Evolutionary conservation across 2,329 filamentous ascomycete genomes (phyloP).

Genomic region (Drechslerella stenobrocha): DNA sequence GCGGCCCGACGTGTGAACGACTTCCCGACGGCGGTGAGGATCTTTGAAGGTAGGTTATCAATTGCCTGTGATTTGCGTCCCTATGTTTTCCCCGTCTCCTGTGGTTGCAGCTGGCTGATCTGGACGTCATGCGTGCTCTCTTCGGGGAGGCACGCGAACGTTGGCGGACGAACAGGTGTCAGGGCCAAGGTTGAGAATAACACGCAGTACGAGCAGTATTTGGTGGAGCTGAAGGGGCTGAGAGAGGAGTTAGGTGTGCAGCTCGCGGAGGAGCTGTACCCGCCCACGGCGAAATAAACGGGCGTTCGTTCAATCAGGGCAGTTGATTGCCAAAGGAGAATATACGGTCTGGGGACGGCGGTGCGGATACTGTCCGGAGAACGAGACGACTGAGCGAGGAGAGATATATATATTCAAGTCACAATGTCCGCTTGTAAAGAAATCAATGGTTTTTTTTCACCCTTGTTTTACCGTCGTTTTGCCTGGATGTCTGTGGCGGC

Average conservation of each 20-base stretch:
- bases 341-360: no score
- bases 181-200: slow-evolving; percentile 99
- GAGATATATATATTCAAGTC: not conserved
- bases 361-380: slow-evolving; percentile 1
- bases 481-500: not conserved
- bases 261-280: slow-evolving; percentile 91
- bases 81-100: no score
- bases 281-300: slow-evolving; percentile 55
- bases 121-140: not conserved
- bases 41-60: slow-evolving; percentile 97
- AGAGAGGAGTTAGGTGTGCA: slow-evolving; percentile 90
- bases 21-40: slow-evolving; percentile 94
- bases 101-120: not conserved
- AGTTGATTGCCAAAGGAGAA: no score
- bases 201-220: slow-evolving; percentile 94
- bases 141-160: not conserved
- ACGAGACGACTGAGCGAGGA: not conserved
- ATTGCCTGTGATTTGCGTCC: no score
- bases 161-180: slow-evolving; percentile 66
- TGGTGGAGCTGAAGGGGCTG: slow-evolving; percentile 87
- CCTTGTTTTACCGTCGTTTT: not conserved
- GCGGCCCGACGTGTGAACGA: slow-evolving; percentile 96
- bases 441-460: not conserved
- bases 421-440: slow-evolving; percentile 11
- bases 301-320: no score